Conservation (phyloP, 2,329 filamentous ascomycete species). For the Penicillium psychrosexuale region DNA sequence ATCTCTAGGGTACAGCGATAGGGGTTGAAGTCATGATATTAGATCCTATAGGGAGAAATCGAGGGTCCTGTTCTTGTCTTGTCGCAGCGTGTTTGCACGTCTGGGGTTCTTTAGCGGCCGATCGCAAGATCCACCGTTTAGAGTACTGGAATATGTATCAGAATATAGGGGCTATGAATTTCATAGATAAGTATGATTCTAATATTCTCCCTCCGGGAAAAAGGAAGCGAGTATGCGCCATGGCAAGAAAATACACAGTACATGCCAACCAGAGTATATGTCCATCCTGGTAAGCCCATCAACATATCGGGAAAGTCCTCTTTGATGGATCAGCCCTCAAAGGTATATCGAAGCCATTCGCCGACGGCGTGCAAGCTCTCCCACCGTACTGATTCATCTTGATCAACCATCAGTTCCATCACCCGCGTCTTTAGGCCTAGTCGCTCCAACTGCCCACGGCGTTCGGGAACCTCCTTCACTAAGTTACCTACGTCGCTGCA, state of each 20-base stretch:
- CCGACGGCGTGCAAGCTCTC: constrained; percentile 84
- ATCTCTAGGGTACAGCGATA: constrained; percentile 5
- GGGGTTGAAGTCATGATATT: not conserved
- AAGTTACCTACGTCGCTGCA: constrained; percentile 89
- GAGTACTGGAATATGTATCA: not conserved
- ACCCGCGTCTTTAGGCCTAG: constrained; percentile 79
- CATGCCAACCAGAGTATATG: constrained; percentile 21
- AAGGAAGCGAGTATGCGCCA: constrained; percentile 19
- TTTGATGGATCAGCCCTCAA: constrained; percentile 45
- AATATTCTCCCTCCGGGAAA: constrained; percentile 1
- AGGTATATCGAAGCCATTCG: constrained; percentile 71
- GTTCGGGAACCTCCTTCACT: constrained; percentile 86
- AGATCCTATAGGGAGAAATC: not conserved
- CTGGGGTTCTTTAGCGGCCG: constrained; percentile 19
- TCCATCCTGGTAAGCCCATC: constrained; percentile 16
- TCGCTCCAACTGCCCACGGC: constrained; percentile 74
- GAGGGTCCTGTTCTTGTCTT: not conserved
- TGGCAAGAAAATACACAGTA: constrained; percentile 24
- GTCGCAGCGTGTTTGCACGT: not conserved
- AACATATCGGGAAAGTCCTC: constrained; percentile 10
- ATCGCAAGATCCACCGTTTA: constrained; percentile 21
- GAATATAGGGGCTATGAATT: not conserved
- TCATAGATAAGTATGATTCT: not conserved
- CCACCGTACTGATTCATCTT: constrained; percentile 86
- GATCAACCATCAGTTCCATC: constrained; percentile 90